Conservation (phyloP, 108 stramenopile genomes). For the Cylindrotheca closterium region DNA sequence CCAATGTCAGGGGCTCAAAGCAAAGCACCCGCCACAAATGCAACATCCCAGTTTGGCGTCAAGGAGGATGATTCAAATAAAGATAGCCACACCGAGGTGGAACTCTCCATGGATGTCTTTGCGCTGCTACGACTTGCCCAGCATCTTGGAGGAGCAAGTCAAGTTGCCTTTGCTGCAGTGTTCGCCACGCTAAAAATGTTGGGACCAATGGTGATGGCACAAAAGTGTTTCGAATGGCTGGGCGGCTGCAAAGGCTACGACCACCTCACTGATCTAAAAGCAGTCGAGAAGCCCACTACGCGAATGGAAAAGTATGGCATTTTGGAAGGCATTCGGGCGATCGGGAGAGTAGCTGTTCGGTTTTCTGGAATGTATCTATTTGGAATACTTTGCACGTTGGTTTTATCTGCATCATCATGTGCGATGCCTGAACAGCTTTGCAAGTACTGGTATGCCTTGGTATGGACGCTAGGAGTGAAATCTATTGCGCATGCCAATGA, state of each 20-base stretch:
- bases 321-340: slow-evolving; percentile 47
- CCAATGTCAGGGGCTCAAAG: too few relatives aligned
- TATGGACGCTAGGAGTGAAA: slow-evolving; percentile 63
- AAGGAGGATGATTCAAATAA: too few relatives aligned
- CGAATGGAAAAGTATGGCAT: slow-evolving; percentile 65
- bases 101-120: neutral
- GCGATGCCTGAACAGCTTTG: slow-evolving; percentile 22
- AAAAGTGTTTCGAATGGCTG: slow-evolving; percentile 6
- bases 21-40: too few relatives aligned
- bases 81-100: too few relatives aligned
- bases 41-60: too few relatives aligned
- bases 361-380: slow-evolving; percentile 39
- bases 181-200: slow-evolving; percentile 34
- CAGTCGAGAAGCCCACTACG: slow-evolving; percentile 55
- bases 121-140: neutral
- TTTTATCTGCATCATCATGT: slow-evolving; percentile 33
- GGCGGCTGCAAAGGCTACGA: slow-evolving; percentile 24
- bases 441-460: slow-evolving; percentile 52
- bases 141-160: neutral
- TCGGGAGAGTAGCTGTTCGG: slow-evolving; percentile 37
- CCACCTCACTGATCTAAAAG: slow-evolving; percentile 57
- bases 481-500: neutral
- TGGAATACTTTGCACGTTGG: slow-evolving; percentile 28
- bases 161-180: slow-evolving; percentile 13
- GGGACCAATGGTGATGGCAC: slow-evolving; percentile 46